These are phyloP conservation scores for Tuber aestivum DNA, from an alignment of 495 filamentous ascomycete genomes.

Conservation along the genomic window DNA sequence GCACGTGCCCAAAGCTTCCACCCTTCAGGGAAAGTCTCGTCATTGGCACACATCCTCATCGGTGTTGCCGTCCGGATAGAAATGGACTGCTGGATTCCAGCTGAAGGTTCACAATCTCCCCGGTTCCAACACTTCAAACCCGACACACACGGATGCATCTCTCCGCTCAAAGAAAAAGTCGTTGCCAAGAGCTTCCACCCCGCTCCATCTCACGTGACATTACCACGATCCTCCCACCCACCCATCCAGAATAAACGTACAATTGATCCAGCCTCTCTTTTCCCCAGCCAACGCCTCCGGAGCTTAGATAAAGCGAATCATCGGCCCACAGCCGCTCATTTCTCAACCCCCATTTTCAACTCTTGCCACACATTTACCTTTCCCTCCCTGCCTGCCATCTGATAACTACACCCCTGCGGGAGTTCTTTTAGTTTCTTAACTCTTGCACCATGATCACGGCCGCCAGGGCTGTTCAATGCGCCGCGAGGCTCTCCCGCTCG, in stretches of 20 bases:
- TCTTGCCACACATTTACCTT: neutral
- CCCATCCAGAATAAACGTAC: neutral
- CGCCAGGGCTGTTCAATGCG: slow-evolving; percentile 33
- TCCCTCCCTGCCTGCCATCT: neutral
- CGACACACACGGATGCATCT: neutral
- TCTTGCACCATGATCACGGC: slow-evolving; percentile 25
- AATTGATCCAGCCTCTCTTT: neutral
- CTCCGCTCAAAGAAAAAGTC: neutral
- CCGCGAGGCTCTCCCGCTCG: slow-evolving; percentile 22
- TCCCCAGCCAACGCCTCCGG: neutral
- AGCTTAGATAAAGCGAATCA: slow-evolving; percentile 10
- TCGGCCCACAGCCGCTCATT: slow-evolving; percentile 11
- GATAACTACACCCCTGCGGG: slow-evolving; percentile 18
- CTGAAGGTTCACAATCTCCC: neutral
- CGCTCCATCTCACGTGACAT: neutral
- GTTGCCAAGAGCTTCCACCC: neutral
- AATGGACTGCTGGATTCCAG: neutral
- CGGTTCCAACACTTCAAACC: neutral
- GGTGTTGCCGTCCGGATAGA: neutral
- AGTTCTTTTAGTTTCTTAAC: neutral
- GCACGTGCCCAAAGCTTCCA: neutral
- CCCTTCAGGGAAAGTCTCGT: neutral
- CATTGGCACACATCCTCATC: neutral
- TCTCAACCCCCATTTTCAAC: neutral
- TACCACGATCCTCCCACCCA: neutral